phyloP scores from a whole-genome alignment of 768 basidiomycete genomes.

The Cystofilobasidium capitatum region DNA sequence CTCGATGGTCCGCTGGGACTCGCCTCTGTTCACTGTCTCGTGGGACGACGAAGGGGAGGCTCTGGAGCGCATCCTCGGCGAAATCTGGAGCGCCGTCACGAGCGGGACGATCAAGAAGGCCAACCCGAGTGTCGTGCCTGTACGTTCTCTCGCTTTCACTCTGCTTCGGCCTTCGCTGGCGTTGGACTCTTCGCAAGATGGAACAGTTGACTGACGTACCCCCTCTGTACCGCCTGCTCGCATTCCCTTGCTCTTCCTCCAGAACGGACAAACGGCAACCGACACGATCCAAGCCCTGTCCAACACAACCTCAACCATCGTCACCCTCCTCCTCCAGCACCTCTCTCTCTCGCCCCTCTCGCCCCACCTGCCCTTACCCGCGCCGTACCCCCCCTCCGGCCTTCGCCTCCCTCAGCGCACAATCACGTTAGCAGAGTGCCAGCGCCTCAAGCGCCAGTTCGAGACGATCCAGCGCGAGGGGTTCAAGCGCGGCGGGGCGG shows the following conservation, averaged over 20 bases:
- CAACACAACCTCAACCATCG: constrained; percentile 58
- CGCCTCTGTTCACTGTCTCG: constrained; percentile 76
- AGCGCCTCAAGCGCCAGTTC: constrained; percentile 83
- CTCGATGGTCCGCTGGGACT: constrained; percentile 98
- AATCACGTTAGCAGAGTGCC: constrained; percentile 75
- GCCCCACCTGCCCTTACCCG: constrained; percentile 46
- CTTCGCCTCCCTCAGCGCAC: constrained; percentile 60
- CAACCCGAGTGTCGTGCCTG: constrained; percentile 68
- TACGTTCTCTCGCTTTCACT: constrained; percentile 41
- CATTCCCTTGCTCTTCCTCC: neutral
- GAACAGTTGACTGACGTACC: neutral
- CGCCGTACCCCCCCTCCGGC: constrained; percentile 32
- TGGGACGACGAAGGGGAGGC: constrained; percentile 54
- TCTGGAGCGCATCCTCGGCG: constrained; percentile 45
- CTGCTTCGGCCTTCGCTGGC: too few relatives aligned
- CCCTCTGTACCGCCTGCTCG: neutral
- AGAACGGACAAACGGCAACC: constrained; percentile 74
- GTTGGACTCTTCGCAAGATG: neutral
- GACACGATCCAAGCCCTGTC: constrained; percentile 83
- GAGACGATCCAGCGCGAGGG: constrained; percentile 82
- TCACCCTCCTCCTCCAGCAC: constrained; percentile 60
- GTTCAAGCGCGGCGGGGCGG: constrained; percentile 33
- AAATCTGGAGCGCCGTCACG: constrained; percentile 72
- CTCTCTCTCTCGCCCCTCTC: constrained; percentile 48
- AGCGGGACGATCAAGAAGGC: constrained; percentile 74